Base-by-base conservation (phyloP, 805 yeast species). In the Pichia occidentalis region DNA sequence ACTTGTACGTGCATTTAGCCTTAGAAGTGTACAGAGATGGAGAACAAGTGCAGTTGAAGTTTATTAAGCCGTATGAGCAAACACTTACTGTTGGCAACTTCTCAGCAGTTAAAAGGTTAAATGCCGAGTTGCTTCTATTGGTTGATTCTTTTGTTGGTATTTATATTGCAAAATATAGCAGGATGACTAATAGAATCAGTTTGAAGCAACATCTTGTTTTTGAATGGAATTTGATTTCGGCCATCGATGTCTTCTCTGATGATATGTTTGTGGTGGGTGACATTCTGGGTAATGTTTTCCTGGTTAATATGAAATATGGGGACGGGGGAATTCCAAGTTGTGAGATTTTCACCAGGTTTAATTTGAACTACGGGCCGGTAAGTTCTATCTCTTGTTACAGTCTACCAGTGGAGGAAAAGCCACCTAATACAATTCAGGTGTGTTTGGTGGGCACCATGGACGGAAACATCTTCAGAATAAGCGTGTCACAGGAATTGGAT, bases 71-170 rank as follows among this genome's bases (percentile, higher is more conserved):
- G 14, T 5, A n/a, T 12, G 34, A 36, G 11, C 16, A 30, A 11
- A n/a, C 16, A 8, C 7, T 36, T 12, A 17, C 12, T 7, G 22
- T 37, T 5, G 7, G 22, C 4, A 25, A 24, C 4, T n/a, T 22
- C 6, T 20, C 30, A 3, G 18, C 29, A 10, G 21, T 24, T n/a
- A 28, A 14, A 29, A 7, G 18, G 12, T 9, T 34, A 10, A 28
- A 34, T 1, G 29, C 30, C 4, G 17, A 29, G 7, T 40, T 42
- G 9, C 12, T 43, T 5, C 10, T 54, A 4, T 36, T 49, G 10
- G 49, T 46, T 1, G 57, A 53, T 34, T 36, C 54, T 3, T 52
- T 49, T 30, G 29, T 34, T n/a, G 58, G 59, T 1, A 12, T 53
- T 4, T 42, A 44, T 25, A 24, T 33, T 10, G 13, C 45, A 3